Evolutionary conservation across 805 yeast genomes (phyloP).

Genomic region (Kodamaea kaohsiungensis): DNA sequence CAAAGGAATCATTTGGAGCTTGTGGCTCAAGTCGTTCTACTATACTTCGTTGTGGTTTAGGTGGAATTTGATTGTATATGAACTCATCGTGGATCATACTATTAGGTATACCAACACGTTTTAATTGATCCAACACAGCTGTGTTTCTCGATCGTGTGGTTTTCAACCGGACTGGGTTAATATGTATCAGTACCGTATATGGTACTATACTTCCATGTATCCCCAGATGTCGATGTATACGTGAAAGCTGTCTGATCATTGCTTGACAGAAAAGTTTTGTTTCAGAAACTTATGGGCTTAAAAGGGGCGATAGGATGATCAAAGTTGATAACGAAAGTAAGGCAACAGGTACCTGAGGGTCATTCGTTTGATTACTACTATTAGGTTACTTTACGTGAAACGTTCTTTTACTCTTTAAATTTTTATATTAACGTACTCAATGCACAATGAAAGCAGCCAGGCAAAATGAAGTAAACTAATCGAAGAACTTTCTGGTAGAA

Average conservation of each 20-base stretch:
- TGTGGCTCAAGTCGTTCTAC: constrained; percentile 8
- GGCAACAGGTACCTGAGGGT: not conserved
- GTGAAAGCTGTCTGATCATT: constrained; percentile 6
- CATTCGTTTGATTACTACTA: too few relatives aligned
- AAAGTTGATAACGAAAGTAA: too few relatives aligned
- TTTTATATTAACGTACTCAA: constrained; percentile 3
- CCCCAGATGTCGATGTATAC: constrained; percentile 3
- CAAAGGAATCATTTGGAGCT: constrained; percentile 49
- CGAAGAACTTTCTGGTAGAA: constrained; percentile 85
- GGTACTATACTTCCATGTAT: not conserved
- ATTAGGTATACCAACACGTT: constrained; percentile 4
- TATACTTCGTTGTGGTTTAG: constrained; percentile 1
- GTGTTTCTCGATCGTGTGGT: constrained; percentile 4
- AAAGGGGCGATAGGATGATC: not conserved
- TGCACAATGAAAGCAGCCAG: constrained; percentile 5
- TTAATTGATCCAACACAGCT: constrained; percentile 6
- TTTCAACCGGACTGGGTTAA: not conserved
- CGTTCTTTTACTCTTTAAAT: not conserved
- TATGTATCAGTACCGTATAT: not conserved
- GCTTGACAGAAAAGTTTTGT: not conserved
- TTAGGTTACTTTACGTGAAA: too few relatives aligned
- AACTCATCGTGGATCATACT: constrained; percentile 9
- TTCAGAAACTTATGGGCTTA: not conserved
- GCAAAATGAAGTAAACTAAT: constrained; percentile 39
- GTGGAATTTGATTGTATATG: constrained; percentile 2